Base-by-base conservation (phyloP, 768 basidiomycete genomes). In the Lactarius sp. region DNA sequence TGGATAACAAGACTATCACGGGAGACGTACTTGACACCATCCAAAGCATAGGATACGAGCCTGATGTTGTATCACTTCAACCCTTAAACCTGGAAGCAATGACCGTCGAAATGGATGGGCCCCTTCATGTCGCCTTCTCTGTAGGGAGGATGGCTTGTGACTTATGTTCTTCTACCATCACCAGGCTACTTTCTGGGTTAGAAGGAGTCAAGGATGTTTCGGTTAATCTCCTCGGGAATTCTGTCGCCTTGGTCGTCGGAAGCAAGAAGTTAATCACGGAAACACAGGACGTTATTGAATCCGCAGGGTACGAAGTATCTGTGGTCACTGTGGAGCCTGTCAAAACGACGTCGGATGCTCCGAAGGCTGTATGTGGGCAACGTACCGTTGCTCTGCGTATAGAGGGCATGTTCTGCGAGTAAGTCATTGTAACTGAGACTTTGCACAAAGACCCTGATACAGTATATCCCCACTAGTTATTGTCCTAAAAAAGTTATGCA, bases 101-200 rank as follows among this genome's bases (percentile, higher is more conserved):
- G 27, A 4, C 34, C 27, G 16, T n/a, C 34, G 10, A 61, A 14
- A 58, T 64, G 22, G 20, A 60, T 5, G 70, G 68, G 4, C 73
- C 76, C 0, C 75, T 72, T 69, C 71, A 59, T 3, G 61, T 83
- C 42, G 76, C 78, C 0, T 76, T 91, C 42, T 83, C 86, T 0
- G 76, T 93, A 7, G 83, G 79, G 0, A 90, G 90, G 3, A 92
- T 92, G 89, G 85, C 88, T 2, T 92, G 90, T 72, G 78, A 83
- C 0, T 80, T 87, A 3, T 92, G 91, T 68, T 77, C 79, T 12
- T 73, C 76, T 1, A 78, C 85, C 0, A 77, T 93, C 61, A 81
- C 80, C 0, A 74, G 78, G 16, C 71, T 78, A 27, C 70, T 89
- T 13, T 75, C 79, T 4, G 77, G 77, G 6, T 71, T 87, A 4